Conservation (phyloP, 1,139 yeast genomes). For the Kluyveromyces marxianus region DNA sequence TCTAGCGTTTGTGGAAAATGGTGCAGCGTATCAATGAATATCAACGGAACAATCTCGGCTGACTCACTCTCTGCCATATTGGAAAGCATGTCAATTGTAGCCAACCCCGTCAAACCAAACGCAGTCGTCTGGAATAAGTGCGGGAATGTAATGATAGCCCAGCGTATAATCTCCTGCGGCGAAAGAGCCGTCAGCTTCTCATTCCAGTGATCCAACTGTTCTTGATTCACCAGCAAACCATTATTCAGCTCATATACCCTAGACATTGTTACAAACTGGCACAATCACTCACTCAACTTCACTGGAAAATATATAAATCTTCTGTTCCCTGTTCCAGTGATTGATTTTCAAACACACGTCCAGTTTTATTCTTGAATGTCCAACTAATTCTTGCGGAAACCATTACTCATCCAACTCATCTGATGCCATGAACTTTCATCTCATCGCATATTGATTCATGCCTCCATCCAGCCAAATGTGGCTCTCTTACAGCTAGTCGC, state of each 20-base stretch:
- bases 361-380: no score
- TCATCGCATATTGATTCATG: no score
- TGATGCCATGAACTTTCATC: no score
- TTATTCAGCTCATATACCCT: conserved; percentile 18
- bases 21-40: conserved; percentile 83
- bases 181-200: conserved; percentile 42
- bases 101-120: conserved; percentile 88
- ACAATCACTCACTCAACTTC: background rate
- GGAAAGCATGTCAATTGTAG: conserved; percentile 77
- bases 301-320: no score
- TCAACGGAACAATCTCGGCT: conserved; percentile 48
- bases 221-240: conserved; percentile 34
- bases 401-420: no score
- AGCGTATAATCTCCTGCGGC: conserved; percentile 68
- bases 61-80: conserved; percentile 33
- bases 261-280: background rate
- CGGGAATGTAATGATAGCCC: conserved; percentile 82
- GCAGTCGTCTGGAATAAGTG: conserved; percentile 86
- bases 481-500: no score
- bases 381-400: no score
- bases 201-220: conserved; percentile 58
- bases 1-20: conserved; percentile 90
- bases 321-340: no score
- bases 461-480: no score
- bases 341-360: no score